A percentile compares a stretch with the other conserved stretches of the same genome.
Conservation (phyloP, 1,284 basidiomycete genomes). For the Stygiomarasmius scandens region DNA sequence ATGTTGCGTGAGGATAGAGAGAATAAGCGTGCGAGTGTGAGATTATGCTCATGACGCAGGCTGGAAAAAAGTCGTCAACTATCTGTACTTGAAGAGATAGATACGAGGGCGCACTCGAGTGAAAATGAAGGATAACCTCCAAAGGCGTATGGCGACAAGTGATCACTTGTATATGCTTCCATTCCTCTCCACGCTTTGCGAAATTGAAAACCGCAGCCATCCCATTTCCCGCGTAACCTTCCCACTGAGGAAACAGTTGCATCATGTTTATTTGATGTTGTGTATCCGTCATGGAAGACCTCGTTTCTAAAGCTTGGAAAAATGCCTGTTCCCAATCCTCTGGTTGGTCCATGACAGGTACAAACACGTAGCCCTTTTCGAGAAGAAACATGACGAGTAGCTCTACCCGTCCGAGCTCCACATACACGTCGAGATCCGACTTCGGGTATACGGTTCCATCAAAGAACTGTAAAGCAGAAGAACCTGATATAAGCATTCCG, state of each 20-base stretch:
- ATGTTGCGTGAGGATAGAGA: constrained; percentile 5
- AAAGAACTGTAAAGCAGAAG: constrained; percentile 7
- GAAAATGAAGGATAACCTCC: constrained; percentile 1
- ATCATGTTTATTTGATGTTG: too few species aligned
- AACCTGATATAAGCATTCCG: constrained; percentile 3
- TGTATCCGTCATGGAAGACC: neutral
- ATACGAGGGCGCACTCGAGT: neutral
- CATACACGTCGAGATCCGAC: constrained; percentile 3
- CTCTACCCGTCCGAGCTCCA: neutral
- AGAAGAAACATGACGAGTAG: neutral
- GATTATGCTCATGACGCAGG: constrained; percentile 6
- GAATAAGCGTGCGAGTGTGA: constrained; percentile 2
- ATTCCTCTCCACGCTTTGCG: neutral
- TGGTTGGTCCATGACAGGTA: neutral
- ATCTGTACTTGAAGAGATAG: neutral
- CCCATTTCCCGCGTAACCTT: neutral
- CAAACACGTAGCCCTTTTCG: neutral
- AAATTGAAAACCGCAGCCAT: constrained; percentile 3
- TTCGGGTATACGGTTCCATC: neutral
- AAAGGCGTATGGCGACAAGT: neutral
- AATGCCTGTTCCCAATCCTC: neutral
- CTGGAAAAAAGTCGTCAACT: neutral
- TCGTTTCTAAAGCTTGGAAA: neutral
- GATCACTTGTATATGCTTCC: constrained; percentile 2
- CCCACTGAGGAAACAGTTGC: neutral